Percentiles rank a stretch among this genome's conserved stretches.
Conservation (phyloP, 2,329 filamentous ascomycete species). For the Phaeosphaeria sp. region DNA sequence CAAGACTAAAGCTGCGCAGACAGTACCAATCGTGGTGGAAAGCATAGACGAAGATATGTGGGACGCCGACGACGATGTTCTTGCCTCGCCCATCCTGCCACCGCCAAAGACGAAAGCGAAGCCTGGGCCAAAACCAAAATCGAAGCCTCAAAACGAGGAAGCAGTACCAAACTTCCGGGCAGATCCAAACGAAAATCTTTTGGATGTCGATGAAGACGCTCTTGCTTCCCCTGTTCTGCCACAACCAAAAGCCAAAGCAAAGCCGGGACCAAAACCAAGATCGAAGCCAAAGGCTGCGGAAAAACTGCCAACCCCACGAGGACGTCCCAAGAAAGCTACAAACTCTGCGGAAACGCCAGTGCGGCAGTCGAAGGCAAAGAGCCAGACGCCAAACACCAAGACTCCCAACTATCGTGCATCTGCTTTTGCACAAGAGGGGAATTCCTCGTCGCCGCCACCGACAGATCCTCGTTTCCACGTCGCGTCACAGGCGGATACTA, state of each 20-base stretch:
- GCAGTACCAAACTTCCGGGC: conserved; percentile 31
- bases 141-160: conserved; percentile 18
- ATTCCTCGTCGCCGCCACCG: conserved; percentile 46
- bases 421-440: conserved; percentile 40
- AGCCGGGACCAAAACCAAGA: conserved; percentile 5
- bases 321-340: conserved; percentile 28
- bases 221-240: background rate
- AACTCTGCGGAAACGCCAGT: conserved; percentile 25
- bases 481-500: conserved; percentile 47
- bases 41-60: too few species aligned
- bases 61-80: too few species aligned
- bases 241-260: too few species aligned
- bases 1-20: too few species aligned
- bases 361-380: conserved; percentile 14
- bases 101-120: conserved; percentile 3
- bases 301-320: conserved; percentile 30
- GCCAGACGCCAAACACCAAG: conserved; percentile 21
- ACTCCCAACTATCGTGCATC: conserved; percentile 36
- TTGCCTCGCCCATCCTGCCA: too few species aligned
- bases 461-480: conserved; percentile 48
- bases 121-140: conserved; percentile 8
- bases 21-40: too few species aligned
- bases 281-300: conserved; percentile 19
- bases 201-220: background rate
- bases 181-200: conserved; percentile 24